Percentiles rank a stretch among this genome's conserved stretches.
Evolutionary conservation across 1,284 basidiomycete genomes (phyloP).

Genomic region (Tausonia pullulans): DNA sequence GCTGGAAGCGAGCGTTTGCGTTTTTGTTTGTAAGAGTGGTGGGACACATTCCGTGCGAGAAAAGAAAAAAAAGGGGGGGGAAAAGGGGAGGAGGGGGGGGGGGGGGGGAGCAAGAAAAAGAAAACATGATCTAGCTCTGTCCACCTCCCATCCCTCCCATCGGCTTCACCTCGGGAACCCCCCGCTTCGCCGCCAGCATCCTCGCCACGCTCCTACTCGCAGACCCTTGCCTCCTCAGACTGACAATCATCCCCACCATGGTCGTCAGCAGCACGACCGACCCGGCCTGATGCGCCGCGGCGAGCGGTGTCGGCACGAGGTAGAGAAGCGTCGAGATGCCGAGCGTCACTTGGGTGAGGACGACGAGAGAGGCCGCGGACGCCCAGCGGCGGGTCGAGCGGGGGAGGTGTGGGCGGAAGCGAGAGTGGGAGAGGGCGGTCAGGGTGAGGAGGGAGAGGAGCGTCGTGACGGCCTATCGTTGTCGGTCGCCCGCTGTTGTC

Average conservation of each 20-base stretch:
- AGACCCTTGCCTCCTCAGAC: constrained; percentile 51
- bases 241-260: constrained; percentile 63
- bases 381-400: constrained; percentile 52
- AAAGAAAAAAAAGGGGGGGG: too few species aligned
- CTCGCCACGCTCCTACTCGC: too few species aligned
- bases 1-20: too few species aligned
- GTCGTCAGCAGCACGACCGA: constrained; percentile 79
- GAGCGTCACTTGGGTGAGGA: constrained; percentile 72
- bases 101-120: too few species aligned
- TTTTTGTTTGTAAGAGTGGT: too few species aligned
- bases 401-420: constrained; percentile 52
- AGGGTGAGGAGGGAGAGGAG: constrained; percentile 59
- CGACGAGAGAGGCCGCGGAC: constrained; percentile 64
- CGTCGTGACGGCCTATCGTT: constrained; percentile 61
- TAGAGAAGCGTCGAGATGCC: constrained; percentile 89
- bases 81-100: too few species aligned
- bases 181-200: too few species aligned
- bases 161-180: too few species aligned
- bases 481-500: neutral
- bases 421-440: constrained; percentile 47
- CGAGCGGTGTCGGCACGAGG: constrained; percentile 84
- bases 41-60: too few species aligned
- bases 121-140: too few species aligned
- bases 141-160: too few species aligned
- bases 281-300: constrained; percentile 89